Conservation (phyloP, 2,329 filamentous ascomycete genomes). For the Venturiaceae sp. region DNA sequence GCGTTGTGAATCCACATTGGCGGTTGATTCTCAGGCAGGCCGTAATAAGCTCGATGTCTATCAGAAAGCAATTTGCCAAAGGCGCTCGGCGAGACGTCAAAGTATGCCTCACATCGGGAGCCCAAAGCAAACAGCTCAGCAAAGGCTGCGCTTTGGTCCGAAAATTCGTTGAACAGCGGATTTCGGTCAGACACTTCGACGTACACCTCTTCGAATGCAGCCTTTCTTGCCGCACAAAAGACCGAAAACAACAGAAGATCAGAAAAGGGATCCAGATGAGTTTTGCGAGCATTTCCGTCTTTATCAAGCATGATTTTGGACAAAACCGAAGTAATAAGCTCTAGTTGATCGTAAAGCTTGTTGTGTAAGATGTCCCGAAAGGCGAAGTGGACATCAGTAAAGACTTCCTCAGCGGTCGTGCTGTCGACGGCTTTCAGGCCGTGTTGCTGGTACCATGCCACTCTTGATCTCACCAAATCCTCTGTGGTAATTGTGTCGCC, state of each 20-base stretch:
- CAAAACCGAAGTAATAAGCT: slow-evolving; percentile 20
- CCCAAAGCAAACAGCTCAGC: slow-evolving; percentile 54
- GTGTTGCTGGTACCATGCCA: slow-evolving; percentile 26
- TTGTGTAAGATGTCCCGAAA: slow-evolving; percentile 20
- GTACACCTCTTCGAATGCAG: slow-evolving; percentile 53
- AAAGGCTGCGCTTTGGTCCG: slow-evolving; percentile 55
- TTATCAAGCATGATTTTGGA: slow-evolving; percentile 14
- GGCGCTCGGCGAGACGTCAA: slow-evolving; percentile 38
- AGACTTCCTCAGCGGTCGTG: slow-evolving; percentile 18
- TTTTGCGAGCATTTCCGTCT: slow-evolving; percentile 9
- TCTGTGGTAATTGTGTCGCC: slow-evolving; percentile 19
- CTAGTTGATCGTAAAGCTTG: slow-evolving; percentile 19
- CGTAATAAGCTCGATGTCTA: slow-evolving; percentile 32
- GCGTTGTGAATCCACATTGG: slow-evolving; percentile 41
- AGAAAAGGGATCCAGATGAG: slow-evolving; percentile 20
- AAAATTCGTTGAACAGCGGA: slow-evolving; percentile 49
- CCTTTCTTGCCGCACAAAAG: slow-evolving; percentile 47
- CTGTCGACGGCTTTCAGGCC: slow-evolving; percentile 16
- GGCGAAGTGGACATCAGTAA: slow-evolving; percentile 19
- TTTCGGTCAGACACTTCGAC: slow-evolving; percentile 53
- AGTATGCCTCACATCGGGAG: slow-evolving; percentile 53
- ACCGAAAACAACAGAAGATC: slow-evolving; percentile 49
- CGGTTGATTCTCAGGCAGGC: slow-evolving; percentile 31
- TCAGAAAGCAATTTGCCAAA: slow-evolving; percentile 24
- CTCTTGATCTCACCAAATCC: slow-evolving; percentile 19